Percentiles rank a stretch among this genome's conserved stretches.
These are phyloP conservation scores for Aspergillus eucalypticola DNA, from an alignment of 2,329 filamentous ascomycete species.

Conservation along the genomic window DNA sequence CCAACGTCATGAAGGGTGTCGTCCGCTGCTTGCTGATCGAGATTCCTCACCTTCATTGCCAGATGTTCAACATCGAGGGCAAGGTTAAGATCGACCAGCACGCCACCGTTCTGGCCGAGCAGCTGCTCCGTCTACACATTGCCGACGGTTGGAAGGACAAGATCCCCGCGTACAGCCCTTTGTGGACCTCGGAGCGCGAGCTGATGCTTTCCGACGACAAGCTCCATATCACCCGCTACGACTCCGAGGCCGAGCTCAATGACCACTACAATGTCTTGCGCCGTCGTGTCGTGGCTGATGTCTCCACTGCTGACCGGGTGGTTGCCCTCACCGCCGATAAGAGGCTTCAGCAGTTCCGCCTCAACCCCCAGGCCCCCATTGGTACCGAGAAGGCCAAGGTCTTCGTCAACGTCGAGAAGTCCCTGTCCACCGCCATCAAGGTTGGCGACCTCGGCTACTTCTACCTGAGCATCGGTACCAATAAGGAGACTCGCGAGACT, in stretches of 20 bases:
- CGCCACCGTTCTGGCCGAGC: background rate
- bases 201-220: background rate
- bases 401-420: background rate
- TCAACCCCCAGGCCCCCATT: background rate
- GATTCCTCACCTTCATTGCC: conserved; percentile 6
- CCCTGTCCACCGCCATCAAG: background rate
- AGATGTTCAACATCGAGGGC: conserved; percentile 4
- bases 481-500: background rate
- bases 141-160: background rate
- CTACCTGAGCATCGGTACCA: background rate
- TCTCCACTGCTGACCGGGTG: background rate
- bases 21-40: conserved; percentile 4
- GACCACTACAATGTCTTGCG: background rate
- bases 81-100: background rate
- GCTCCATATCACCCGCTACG: background rate
- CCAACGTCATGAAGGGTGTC: conserved; percentile 13
- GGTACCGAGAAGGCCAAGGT: background rate
- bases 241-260: background rate
- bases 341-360: background rate
- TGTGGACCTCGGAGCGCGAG: background rate
- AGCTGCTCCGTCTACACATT: background rate
- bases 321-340: background rate
- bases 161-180: background rate
- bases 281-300: background rate
- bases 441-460: background rate